Evolutionary conservation across 2,329 filamentous ascomycete species (phyloP).

Genomic region (Aspergillus sp.): DNA sequence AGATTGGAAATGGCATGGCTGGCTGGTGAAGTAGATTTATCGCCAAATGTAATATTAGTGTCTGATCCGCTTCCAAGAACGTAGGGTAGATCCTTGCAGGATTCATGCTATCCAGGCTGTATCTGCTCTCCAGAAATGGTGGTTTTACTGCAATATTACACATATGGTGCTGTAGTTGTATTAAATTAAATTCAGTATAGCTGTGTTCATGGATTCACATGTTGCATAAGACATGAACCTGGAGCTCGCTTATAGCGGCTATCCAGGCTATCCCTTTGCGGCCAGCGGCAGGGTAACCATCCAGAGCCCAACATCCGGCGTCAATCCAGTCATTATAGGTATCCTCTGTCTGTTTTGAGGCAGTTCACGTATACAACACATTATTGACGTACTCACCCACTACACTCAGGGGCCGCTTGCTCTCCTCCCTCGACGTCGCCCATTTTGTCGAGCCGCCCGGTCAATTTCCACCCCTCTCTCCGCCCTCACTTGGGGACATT

Average conservation of each 20-base stretch:
- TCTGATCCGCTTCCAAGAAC: background rate
- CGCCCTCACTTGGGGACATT: constrained; percentile 24
- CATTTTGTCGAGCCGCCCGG: constrained; percentile 21
- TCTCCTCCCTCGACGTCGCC: constrained; percentile 12
- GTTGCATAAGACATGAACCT: background rate
- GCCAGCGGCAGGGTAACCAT: constrained; percentile 38
- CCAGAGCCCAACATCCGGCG: constrained; percentile 37
- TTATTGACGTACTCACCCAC: background rate
- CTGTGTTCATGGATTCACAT: background rate
- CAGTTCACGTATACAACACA: background rate
- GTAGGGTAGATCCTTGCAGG: background rate
- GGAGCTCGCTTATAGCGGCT: constrained; percentile 41
- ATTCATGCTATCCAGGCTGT: background rate
- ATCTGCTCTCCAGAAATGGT: background rate
- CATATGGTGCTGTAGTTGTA: background rate
- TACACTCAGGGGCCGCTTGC: background rate
- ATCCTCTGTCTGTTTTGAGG: constrained; percentile 12
- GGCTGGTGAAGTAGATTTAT: background rate
- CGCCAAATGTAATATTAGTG: background rate
- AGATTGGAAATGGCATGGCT: background rate
- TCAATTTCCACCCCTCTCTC: constrained; percentile 30
- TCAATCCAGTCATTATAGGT: constrained; percentile 30
- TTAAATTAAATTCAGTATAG: background rate
- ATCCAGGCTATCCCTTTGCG: constrained; percentile 41
- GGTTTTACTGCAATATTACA: background rate